Percentiles rank a stretch among this genome's conserved stretches.
These are phyloP conservation scores for Avicennia marina DNA, from an alignment of 257 asterid genomes.

Conservation along the genomic window DNA sequence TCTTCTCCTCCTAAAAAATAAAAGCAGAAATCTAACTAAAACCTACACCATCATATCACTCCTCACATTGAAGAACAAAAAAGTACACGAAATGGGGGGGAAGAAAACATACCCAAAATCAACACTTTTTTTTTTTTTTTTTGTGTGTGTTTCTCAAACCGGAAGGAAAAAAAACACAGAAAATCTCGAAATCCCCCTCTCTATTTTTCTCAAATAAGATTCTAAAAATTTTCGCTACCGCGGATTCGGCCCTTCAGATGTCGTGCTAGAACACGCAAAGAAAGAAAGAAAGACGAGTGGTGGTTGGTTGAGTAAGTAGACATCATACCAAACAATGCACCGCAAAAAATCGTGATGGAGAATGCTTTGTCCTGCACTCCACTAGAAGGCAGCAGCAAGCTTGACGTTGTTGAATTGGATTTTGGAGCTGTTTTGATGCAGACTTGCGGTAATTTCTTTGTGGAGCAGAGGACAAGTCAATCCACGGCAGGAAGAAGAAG, in stretches of 20 bases:
- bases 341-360: constrained; percentile 31
- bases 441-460: constrained; percentile 5
- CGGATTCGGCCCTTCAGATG: background rate
- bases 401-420: constrained; percentile 14
- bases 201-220: background rate
- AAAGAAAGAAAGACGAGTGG: constrained; percentile 13
- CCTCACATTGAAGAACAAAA: background rate
- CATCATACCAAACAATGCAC: constrained; percentile 19
- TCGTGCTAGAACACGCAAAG: constrained; percentile 16
- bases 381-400: too few species aligned
- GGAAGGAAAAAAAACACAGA: constrained; percentile 5
- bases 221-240: too few species aligned
- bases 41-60: background rate
- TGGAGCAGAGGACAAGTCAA: constrained; percentile 19
- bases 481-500: too few species aligned
- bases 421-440: constrained; percentile 11
- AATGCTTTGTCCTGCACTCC: constrained; percentile 18
- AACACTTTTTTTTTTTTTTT: too few species aligned
- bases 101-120: constrained; percentile 21
- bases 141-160: constrained; percentile 15
- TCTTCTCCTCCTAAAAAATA: constrained; percentile 2
- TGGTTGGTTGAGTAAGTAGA: constrained; percentile 28
- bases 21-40: background rate
- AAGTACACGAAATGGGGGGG: background rate
- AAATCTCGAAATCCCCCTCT: constrained; percentile 16